Percentiles rank a stretch among this genome's conserved stretches.
Conservation (phyloP, 345 rosid genomes). For the Euphorbia lathyris region DNA sequence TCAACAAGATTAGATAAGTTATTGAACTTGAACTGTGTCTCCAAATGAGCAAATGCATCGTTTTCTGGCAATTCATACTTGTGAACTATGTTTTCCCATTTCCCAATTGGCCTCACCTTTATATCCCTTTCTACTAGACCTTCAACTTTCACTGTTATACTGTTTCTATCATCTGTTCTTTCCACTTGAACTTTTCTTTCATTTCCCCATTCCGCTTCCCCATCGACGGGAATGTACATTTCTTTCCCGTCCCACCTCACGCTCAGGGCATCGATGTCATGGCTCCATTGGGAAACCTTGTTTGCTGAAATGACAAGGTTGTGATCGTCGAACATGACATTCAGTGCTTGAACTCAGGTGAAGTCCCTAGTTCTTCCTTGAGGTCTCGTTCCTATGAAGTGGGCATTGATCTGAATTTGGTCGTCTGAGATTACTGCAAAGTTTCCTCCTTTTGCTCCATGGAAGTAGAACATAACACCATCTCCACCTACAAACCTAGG, state of each 20-base stretch:
- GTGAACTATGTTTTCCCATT: conserved; percentile 58
- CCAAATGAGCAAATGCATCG: conserved; percentile 72
- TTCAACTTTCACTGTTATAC: neutral
- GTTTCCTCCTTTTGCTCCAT: conserved; percentile 59
- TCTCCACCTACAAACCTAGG: conserved; percentile 81
- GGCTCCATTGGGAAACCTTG: conserved; percentile 47
- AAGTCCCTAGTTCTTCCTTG: conserved; percentile 54
- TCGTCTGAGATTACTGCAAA: conserved; percentile 63
- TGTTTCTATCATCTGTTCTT: conserved; percentile 12
- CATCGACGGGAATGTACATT: conserved; percentile 34
- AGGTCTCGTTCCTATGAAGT: conserved; percentile 61
- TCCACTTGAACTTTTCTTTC: conserved; percentile 28
- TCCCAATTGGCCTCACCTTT: conserved; percentile 55
- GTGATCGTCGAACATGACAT: conserved; percentile 51
- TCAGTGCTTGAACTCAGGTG: conserved; percentile 75
- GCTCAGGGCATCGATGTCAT: conserved; percentile 41
- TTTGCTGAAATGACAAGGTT: conserved; percentile 55
- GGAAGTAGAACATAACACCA: conserved; percentile 81
- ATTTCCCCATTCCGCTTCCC: conserved; percentile 46
- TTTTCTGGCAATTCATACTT: conserved; percentile 60
- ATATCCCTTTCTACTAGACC: conserved; percentile 58
- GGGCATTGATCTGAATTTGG: conserved; percentile 65
- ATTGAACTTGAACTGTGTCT: conserved; percentile 68
- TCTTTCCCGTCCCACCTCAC: conserved; percentile 42
- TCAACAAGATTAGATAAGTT: conserved; percentile 54